Evolutionary conservation across 2,329 filamentous ascomycete genomes (phyloP), one percentile per base, ranked within the genome.

Genomic region (Nemania abortiva): DNA sequence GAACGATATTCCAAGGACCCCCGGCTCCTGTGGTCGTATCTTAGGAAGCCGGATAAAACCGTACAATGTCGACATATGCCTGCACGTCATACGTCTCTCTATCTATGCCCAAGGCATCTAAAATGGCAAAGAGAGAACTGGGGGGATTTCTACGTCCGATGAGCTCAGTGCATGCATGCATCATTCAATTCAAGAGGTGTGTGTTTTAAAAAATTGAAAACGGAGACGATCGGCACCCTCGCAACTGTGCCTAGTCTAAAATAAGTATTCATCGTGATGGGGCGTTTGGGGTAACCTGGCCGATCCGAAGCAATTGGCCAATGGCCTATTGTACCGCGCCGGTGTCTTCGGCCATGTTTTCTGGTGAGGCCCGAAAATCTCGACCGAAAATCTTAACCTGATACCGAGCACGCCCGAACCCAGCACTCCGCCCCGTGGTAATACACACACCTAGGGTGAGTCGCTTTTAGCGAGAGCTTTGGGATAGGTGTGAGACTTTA

Each of bases 291-390:
- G 76, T 74, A 75, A 70, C 70, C 71, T 69, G 72, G 73, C 69
- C 74, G 76, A 77, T 76, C 74, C 42, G 63, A 68, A 75, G 73
- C 73, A 75, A 77, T 77, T 77, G 76, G 69, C 77, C 76, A 78
- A 78, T 78, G 71, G 72, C 67, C 58, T 75, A 73, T 70, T 75
- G 66, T 77, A 68, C 75, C 76, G 76, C 72, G 61, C 71, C 75
- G 72, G 72, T 69, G 70, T 67, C 72, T 63, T 75, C 74, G 75
- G 70, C 70, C 74, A 73, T 74, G 74, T 66, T 74, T 50, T 66
- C 69, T 67, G 42, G 66, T 59, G 63, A 72, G 68, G 50, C 34
- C 71, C 68, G 68, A 62, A 63, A 52, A 49, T 47, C 56, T 42
- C 53, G 65, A 64, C 68, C 68, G 70, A 70, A 66, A 68, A 68